Percentiles rank a stretch among this genome's conserved stretches.
phyloP scores from a whole-genome alignment of 352 stramenopile species.

The Stephanocyclus meneghinianus region DNA sequence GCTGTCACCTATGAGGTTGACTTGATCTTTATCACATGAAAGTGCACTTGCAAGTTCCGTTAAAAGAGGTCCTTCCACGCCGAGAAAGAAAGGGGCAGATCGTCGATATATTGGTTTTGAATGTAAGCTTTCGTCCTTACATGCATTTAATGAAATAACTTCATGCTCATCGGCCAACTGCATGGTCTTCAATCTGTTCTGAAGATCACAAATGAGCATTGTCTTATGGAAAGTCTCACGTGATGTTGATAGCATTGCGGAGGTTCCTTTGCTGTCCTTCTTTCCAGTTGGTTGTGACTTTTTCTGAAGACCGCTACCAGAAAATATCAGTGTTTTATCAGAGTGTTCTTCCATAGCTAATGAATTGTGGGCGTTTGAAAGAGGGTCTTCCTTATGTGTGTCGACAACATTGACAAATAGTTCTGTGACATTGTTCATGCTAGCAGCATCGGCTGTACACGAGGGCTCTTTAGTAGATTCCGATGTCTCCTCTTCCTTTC shows the following conservation, averaged over 20 bases:
- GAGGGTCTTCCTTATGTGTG: not conserved
- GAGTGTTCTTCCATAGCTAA: not conserved
- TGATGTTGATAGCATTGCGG: not conserved
- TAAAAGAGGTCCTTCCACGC: slow-evolving; percentile 28
- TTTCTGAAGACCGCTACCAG: slow-evolving; percentile 22
- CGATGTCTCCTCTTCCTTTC: not conserved
- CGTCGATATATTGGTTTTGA: not conserved
- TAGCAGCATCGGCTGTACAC: not conserved
- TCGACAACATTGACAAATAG: not conserved
- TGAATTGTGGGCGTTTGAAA: not conserved
- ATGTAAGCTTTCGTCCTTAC: not conserved
- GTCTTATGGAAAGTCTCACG: slow-evolving; percentile 12
- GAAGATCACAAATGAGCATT: slow-evolving; percentile 33
- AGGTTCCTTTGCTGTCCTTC: not conserved
- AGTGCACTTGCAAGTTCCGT: slow-evolving; percentile 30
- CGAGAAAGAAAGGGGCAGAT: slow-evolving; percentile 25
- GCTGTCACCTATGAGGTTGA: not conserved
- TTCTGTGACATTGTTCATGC: not conserved
- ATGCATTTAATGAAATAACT: slow-evolving; percentile 8
- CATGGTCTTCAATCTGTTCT: slow-evolving; percentile 34
- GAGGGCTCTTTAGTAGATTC: not conserved
- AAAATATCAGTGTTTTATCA: slow-evolving; percentile 45
- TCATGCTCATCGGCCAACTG: slow-evolving; percentile 31
- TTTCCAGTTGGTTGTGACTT: not conserved
- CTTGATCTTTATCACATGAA: not conserved